These are phyloP conservation scores for Populus nigra DNA, from an alignment of 345 rosid species.

Conservation along the genomic window DNA sequence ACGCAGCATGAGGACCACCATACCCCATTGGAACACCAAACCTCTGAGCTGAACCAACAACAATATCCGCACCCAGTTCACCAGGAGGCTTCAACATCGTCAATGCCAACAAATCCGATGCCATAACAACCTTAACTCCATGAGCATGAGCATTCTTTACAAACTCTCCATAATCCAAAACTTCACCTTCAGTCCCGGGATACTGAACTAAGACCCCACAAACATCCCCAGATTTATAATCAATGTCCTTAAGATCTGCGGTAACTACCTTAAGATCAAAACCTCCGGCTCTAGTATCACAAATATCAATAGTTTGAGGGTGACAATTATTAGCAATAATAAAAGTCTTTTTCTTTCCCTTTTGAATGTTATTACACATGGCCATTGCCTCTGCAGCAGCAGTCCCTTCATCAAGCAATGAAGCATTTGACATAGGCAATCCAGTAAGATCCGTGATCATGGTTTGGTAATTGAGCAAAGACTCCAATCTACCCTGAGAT, in stretches of 20 bases:
- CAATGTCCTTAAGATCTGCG: constrained; percentile 69
- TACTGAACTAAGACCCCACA: constrained; percentile 98
- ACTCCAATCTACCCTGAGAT: constrained; percentile 88
- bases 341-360: constrained; percentile 93
- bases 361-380: constrained; percentile 85
- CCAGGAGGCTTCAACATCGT: constrained; percentile 96
- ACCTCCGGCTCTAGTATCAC: constrained; percentile 89
- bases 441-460: constrained; percentile 87
- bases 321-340: constrained; percentile 82
- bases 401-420: constrained; percentile 92
- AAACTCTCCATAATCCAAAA: constrained; percentile 82
- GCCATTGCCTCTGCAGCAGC: constrained; percentile 99
- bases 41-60: constrained; percentile 93
- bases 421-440: constrained; percentile 92
- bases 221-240: constrained; percentile 76
- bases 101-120: constrained; percentile 86
- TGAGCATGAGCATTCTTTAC: constrained; percentile 83
- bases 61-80: constrained; percentile 91
- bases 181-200: constrained; percentile 93
- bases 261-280: constrained; percentile 74
- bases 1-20: constrained; percentile 98
- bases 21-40: constrained; percentile 99
- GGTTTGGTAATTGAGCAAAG: constrained; percentile 87
- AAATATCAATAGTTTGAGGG: constrained; percentile 90
- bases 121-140: constrained; percentile 97